Conservation (phyloP, 2,329 filamentous ascomycete species). For the Beauveria australis region DNA sequence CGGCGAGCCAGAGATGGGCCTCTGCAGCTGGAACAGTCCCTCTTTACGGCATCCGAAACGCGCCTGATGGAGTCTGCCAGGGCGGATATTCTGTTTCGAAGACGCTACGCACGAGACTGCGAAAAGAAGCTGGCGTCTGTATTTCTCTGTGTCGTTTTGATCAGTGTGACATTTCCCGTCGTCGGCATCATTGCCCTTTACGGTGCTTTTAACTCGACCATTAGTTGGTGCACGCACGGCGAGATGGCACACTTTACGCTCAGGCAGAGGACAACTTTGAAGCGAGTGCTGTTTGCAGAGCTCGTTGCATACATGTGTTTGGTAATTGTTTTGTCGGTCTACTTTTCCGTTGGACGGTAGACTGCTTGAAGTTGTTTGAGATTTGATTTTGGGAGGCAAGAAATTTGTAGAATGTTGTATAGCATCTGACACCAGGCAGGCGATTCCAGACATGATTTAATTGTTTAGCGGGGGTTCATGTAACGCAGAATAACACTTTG, state of each 20-base stretch:
- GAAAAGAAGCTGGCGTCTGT: constrained; percentile 25
- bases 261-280: constrained; percentile 23
- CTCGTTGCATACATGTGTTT: constrained; percentile 25
- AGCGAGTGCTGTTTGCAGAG: constrained; percentile 30
- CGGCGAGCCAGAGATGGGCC: constrained; percentile 5
- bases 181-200: constrained; percentile 35
- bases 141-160: constrained; percentile 30
- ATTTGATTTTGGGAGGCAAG: not conserved
- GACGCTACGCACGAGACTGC: constrained; percentile 19
- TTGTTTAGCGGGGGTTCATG: not conserved
- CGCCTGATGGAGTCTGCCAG: constrained; percentile 24
- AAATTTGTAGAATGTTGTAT: constrained; percentile 8
- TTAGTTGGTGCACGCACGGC: constrained; percentile 42
- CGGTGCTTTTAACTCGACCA: constrained; percentile 35
- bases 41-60: constrained; percentile 22
- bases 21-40: constrained; percentile 13
- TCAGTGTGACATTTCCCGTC: constrained; percentile 39
- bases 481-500: not conserved
- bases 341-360: constrained; percentile 19
- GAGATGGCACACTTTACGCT: constrained; percentile 31
- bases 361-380: constrained; percentile 5
- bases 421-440: constrained; percentile 3
- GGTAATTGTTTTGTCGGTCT: constrained; percentile 23
- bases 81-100: constrained; percentile 22
- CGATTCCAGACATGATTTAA: not conserved